Percentiles rank a stretch among this genome's conserved stretches.
Conservation (phyloP, 768 basidiomycete species). For the Amylocystis lapponica region DNA sequence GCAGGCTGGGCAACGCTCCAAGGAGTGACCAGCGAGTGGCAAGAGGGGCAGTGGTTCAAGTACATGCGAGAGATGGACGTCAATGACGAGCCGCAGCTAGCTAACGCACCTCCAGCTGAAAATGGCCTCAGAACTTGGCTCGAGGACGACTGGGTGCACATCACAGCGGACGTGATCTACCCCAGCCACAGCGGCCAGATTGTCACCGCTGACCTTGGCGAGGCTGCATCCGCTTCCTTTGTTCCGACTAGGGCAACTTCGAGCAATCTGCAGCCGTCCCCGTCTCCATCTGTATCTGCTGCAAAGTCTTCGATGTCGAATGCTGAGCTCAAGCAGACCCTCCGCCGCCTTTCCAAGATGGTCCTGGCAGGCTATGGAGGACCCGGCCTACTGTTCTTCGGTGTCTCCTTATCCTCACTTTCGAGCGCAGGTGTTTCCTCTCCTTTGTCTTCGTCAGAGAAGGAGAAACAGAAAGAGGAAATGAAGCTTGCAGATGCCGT, state of each 20-base stretch:
- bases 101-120: too few species aligned
- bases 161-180: conserved; percentile 68
- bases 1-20: conserved; percentile 80
- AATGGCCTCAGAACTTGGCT: too few species aligned
- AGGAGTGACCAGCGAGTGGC: conserved; percentile 76
- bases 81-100: conserved; percentile 34
- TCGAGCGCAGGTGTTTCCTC: conserved; percentile 22
- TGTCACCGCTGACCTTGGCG: conserved; percentile 78
- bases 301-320: conserved; percentile 23
- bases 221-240: conserved; percentile 27
- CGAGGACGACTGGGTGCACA: conserved; percentile 52
- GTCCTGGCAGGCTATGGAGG: conserved; percentile 84
- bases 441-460: too few species aligned
- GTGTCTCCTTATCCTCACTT: conserved; percentile 32
- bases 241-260: conserved; percentile 2
- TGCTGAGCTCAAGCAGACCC: conserved; percentile 55
- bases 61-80: conserved; percentile 63
- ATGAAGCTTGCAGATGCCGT: conserved; percentile 59
- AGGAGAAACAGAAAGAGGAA: conserved; percentile 43
- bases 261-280: not conserved
- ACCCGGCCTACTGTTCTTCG: conserved; percentile 76
- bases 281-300: not conserved
- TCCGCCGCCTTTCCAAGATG: conserved; percentile 79
- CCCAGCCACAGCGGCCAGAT: conserved; percentile 66
- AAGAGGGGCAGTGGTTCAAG: conserved; percentile 65